A percentile compares a stretch with the other conserved stretches of the same genome.
Conservation (phyloP, 2,329 filamentous ascomycete species). For the Cercospora citrullina region DNA sequence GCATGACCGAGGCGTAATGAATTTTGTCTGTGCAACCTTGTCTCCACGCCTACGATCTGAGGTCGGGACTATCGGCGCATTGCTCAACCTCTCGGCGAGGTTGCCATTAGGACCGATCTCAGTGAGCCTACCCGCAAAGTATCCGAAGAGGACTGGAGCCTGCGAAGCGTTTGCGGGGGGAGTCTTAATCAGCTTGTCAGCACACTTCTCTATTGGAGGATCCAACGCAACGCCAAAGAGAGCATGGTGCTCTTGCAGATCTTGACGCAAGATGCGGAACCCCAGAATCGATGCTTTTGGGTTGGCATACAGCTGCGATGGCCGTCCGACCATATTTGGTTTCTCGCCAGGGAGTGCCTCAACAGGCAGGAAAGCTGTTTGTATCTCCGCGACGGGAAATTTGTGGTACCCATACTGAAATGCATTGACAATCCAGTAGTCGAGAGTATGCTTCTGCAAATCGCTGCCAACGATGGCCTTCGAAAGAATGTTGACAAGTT, state of each 20-base stretch:
- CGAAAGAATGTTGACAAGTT: constrained; percentile 77
- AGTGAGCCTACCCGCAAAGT: constrained; percentile 74
- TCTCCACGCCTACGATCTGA: constrained; percentile 26
- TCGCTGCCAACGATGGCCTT: constrained; percentile 57
- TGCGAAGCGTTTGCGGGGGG: constrained; percentile 68
- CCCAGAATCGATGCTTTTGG: constrained; percentile 73
- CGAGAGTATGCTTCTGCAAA: constrained; percentile 69
- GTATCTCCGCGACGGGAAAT: constrained; percentile 57
- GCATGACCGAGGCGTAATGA: constrained; percentile 69
- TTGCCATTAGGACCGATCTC: constrained; percentile 64
- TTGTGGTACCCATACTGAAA: constrained; percentile 72
- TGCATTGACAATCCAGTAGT: constrained; percentile 80
- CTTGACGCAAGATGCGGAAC: constrained; percentile 72
- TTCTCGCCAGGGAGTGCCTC: constrained; percentile 64
- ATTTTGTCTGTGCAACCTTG: constrained; percentile 44
- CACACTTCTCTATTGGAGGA: constrained; percentile 74
- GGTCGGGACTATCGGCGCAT: constrained; percentile 72
- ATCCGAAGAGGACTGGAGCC: constrained; percentile 74
- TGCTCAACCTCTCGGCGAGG: constrained; percentile 61
- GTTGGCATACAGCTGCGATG: constrained; percentile 80
- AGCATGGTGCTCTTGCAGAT: constrained; percentile 75
- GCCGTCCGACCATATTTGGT: constrained; percentile 61
- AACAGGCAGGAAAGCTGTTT: constrained; percentile 63
- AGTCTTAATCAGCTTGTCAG: constrained; percentile 68
- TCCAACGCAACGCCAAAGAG: constrained; percentile 86